Percentiles rank a stretch among this genome's conserved stretches.
phyloP scores from a whole-genome alignment of 1,284 basidiomycete genomes.

The Moniliophthora roreri region DNA sequence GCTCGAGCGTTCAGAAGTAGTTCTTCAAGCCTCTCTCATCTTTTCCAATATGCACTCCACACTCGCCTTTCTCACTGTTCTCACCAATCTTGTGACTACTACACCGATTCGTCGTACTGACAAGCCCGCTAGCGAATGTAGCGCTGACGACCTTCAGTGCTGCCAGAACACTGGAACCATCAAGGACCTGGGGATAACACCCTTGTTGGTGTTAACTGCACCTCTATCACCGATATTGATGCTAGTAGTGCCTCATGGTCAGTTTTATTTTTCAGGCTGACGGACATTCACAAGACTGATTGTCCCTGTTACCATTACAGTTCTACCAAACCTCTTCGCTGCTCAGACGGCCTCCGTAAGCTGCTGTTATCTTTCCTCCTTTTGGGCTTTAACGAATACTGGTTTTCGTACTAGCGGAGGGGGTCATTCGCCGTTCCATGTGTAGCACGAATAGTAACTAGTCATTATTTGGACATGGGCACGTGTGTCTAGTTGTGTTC shows the following conservation, averaged over 20 bases:
- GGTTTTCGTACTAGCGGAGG: too few species aligned
- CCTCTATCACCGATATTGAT: constrained; percentile 20
- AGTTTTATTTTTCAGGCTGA: too few species aligned
- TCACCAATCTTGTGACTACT: constrained; percentile 17
- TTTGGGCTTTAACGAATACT: too few species aligned
- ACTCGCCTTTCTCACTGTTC: constrained; percentile 6
- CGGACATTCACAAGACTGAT: too few species aligned
- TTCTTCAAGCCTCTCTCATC: constrained; percentile 5
- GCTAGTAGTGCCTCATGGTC: too few species aligned
- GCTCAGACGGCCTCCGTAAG: too few species aligned
- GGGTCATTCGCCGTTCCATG: too few species aligned
- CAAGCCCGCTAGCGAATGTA: background rate
- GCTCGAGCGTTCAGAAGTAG: constrained; percentile 6
- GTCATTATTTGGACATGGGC: too few species aligned
- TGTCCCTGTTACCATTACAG: constrained; percentile 10
- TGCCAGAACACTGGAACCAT: constrained; percentile 22
- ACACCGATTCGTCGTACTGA: constrained; percentile 4
- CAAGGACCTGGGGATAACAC: constrained; percentile 14
- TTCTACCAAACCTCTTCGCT: constrained; percentile 14
- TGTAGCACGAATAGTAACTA: too few species aligned
- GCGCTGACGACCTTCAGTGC: constrained; percentile 20
- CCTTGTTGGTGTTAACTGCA: constrained; percentile 20
- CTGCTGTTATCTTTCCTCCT: too few species aligned
- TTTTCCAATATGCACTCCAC: constrained; percentile 6
- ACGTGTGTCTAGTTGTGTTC: too few species aligned